Evolutionary conservation across 75 land plant genomes (phyloP).

Genomic region (Chamaecyparis obtusa): DNA sequence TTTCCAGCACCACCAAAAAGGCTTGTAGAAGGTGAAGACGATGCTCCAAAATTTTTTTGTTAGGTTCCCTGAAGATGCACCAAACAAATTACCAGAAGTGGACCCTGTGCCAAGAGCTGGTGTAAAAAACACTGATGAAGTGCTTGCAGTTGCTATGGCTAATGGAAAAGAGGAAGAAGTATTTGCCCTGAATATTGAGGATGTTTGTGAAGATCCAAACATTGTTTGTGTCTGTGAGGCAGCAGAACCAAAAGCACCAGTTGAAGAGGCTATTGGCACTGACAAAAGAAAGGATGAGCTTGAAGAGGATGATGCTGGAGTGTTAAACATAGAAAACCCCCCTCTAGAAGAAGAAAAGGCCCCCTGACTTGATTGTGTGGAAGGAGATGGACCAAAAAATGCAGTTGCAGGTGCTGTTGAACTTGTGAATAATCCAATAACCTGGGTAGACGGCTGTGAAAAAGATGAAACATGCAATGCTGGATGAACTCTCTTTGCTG

Average conservation of each 20-base stretch:
- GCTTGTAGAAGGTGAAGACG: slow-evolving; percentile 19
- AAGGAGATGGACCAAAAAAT: slow-evolving; percentile 9
- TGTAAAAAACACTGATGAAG: slow-evolving; percentile 31
- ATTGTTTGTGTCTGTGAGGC: slow-evolving; percentile 32
- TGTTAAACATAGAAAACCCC: slow-evolving; percentile 46
- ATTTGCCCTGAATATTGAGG: slow-evolving; percentile 32
- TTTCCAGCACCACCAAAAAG: slow-evolving; percentile 36
- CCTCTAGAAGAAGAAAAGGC: slow-evolving; percentile 33
- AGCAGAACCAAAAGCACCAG: slow-evolving; percentile 45
- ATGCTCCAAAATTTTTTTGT: slow-evolving; percentile 25
- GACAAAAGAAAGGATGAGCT: slow-evolving; percentile 43
- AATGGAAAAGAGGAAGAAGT: slow-evolving; percentile 32
- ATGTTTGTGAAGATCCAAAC: slow-evolving; percentile 43
- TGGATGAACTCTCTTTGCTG: slow-evolving; percentile 92
- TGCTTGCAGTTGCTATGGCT: slow-evolving; percentile 26
- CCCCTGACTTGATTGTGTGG: slow-evolving; percentile 28
- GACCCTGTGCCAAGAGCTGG: slow-evolving; percentile 44
- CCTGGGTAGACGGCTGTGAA: slow-evolving; percentile 59
- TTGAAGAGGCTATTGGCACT: slow-evolving; percentile 54
- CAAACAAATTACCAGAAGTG: slow-evolving; percentile 21
- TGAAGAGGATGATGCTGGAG: slow-evolving; percentile 41
- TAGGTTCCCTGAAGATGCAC: slow-evolving; percentile 20
- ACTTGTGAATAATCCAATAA: slow-evolving; percentile 48
- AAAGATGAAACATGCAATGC: slow-evolving; percentile 61
- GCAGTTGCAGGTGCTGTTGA: slow-evolving; percentile 33